A percentile compares a stretch with the other conserved stretches of the same genome.
phyloP scores from a whole-genome alignment of 768 basidiomycete species.

The Mycena polygramma region DNA sequence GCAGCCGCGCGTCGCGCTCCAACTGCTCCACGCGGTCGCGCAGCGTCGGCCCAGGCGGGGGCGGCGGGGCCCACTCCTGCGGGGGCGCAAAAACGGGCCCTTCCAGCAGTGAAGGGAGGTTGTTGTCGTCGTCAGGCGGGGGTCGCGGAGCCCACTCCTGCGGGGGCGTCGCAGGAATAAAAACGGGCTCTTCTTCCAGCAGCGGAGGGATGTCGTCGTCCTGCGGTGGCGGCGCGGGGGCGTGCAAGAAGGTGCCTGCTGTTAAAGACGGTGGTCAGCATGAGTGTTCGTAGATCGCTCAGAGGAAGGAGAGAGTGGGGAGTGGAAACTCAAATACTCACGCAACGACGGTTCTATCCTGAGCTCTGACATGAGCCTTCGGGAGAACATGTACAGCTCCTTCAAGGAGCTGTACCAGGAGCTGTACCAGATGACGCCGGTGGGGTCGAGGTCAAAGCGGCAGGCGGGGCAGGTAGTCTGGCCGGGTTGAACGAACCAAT shows the following conservation, averaged over 20 bases:
- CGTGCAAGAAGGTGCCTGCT: not conserved
- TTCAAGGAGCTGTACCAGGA: too few relatives aligned
- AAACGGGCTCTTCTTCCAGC: conserved; percentile 28
- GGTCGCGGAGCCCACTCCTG: too few relatives aligned
- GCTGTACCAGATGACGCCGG: conserved; percentile 59
- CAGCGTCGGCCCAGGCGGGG: conserved; percentile 76
- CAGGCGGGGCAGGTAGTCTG: conserved; percentile 90
- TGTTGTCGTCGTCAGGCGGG: too few relatives aligned
- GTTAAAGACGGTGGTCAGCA: not conserved
- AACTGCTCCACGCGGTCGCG: conserved; percentile 80
- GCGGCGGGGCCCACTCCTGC: conserved; percentile 68
- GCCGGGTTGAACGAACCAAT: conserved; percentile 84
- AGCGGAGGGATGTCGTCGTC: conserved; percentile 28
- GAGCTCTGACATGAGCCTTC: too few relatives aligned
- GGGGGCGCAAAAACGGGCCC: conserved; percentile 27
- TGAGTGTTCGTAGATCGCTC: too few relatives aligned
- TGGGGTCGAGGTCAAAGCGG: conserved; percentile 86
- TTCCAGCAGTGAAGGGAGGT: conserved; percentile 31
- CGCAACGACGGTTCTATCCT: too few relatives aligned
- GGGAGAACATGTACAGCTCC: too few relatives aligned
- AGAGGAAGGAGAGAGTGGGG: too few relatives aligned
- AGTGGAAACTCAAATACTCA: not conserved
- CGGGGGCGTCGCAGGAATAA: too few relatives aligned
- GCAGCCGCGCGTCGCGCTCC: conserved; percentile 78
- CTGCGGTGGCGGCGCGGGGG: not conserved